Evolutionary conservation across 2,329 filamentous ascomycete species (phyloP), one percentile per base, ranked within the genome.

Genomic region (Fusarium brachygibbosum): DNA sequence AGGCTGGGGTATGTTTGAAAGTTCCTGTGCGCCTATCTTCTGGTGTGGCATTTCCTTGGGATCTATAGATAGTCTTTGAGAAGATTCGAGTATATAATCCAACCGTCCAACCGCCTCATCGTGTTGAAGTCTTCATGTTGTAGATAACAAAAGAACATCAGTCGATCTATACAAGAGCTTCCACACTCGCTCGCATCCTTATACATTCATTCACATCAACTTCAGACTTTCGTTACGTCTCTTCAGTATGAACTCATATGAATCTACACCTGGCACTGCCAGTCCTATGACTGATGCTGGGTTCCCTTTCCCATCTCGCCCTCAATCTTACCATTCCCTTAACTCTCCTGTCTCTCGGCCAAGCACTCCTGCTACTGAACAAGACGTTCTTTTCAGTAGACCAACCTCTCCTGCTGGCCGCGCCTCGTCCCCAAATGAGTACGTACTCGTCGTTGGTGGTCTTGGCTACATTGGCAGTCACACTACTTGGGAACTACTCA

Each of bases 391-490:
- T 1, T 56, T 56, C 19, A 56, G 50, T 12, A 23, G 55, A 0
- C 13, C 50, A 3, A 13, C 31, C 8, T 58, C 56, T 11, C 50
- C 56, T 1, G 25, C 9, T n/a, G 17, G 23, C 3, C 42, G 4
- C 1, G 14, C 12, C 2, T 2, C 31, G 12, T 5, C 38, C 10
- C 16, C 31, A 19, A 11, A 48, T 19, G 57, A 41, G 32, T 59
- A 57, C 34, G 34, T 48, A 11, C 51, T 59, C 5, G 51, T 58
- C 5, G 40, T 59, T 14, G 57, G 57, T n/a, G 57, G 57, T 3
- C 40, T 59, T 14, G 57, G 57, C 25, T 59, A 59, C 28, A 59
- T 59, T 8, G 57, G 57, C 12, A 59, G 57, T 10, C 51, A 58
- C 3, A 59, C 57, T 6, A 57, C 57, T 0, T 59, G 57, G 51